A percentile compares a stretch with the other conserved stretches of the same genome.
Evolutionary conservation across 257 asterid species (phyloP).

Genomic region (Marsdenia floribunda): DNA sequence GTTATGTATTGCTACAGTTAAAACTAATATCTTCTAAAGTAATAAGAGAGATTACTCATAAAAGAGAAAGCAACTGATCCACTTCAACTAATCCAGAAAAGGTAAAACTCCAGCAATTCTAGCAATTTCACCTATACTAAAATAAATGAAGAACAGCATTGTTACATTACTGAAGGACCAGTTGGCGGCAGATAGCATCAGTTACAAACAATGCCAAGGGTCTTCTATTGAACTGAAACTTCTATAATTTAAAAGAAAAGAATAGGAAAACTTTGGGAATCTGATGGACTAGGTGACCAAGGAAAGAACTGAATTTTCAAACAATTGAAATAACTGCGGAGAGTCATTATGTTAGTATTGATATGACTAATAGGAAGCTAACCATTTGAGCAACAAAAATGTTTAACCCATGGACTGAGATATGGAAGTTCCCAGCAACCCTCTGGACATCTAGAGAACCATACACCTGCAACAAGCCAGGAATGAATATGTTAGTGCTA

Average conservation of each 20-base stretch:
- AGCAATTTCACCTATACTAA: not conserved
- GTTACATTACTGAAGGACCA: not conserved
- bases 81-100: not conserved
- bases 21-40: not conserved
- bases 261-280: not conserved
- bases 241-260: not conserved
- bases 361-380: slow-evolving; percentile 4
- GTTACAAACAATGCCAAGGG: not conserved
- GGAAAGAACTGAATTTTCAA: not conserved
- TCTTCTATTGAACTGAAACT: not conserved
- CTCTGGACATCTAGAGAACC: slow-evolving; percentile 97
- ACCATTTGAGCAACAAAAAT: slow-evolving; percentile 95
- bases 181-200: not conserved
- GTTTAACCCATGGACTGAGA: slow-evolving; percentile 92
- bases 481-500: slow-evolving; percentile 11
- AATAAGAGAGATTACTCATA: not conserved
- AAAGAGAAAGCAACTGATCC: not conserved
- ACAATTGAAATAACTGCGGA: not conserved
- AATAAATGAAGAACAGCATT: not conserved
- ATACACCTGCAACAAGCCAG: slow-evolving; percentile 57
- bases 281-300: not conserved
- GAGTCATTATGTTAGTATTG: not conserved
- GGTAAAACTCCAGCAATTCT: not conserved
- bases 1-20: not conserved
- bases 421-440: slow-evolving; percentile 98